A percentile compares a stretch with the other conserved stretches of the same genome.
These are phyloP conservation scores for Verticillium dahliae DNA, from an alignment of 2,329 filamentous ascomycete genomes.

Conservation along the genomic window DNA sequence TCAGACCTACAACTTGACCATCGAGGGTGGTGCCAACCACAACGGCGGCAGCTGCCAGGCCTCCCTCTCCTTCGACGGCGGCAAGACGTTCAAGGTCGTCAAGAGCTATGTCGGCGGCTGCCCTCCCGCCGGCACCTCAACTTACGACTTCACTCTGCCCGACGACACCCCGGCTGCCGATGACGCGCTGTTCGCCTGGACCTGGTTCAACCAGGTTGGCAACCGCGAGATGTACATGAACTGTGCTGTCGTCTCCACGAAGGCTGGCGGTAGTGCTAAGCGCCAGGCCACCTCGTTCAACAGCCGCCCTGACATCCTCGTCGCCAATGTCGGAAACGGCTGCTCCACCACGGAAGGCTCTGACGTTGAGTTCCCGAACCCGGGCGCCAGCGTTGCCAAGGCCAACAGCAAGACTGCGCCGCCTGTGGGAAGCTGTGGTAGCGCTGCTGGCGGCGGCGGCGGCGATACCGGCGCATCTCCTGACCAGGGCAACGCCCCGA, in stretches of 20 bases:
- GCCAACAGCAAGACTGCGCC: constrained; percentile 26
- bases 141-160: constrained; percentile 62
- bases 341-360: constrained; percentile 52
- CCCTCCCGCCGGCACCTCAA: constrained; percentile 35
- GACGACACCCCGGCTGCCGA: constrained; percentile 46
- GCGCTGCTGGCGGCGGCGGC: constrained; percentile 17
- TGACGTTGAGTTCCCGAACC: constrained; percentile 59
- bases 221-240: constrained; percentile 88
- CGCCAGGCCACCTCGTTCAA: constrained; percentile 30
- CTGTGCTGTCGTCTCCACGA: constrained; percentile 65
- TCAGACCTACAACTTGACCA: constrained; percentile 53
- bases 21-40: constrained; percentile 58
- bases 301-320: constrained; percentile 60
- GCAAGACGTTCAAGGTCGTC: constrained; percentile 62
- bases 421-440: constrained; percentile 28
- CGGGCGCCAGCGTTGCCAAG: constrained; percentile 48
- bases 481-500: background rate
- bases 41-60: constrained; percentile 72
- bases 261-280: constrained; percentile 25
- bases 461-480: constrained; percentile 17
- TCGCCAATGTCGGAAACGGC: constrained; percentile 58
- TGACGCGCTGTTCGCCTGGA: constrained; percentile 67
- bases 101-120: constrained; percentile 51
- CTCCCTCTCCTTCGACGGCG: constrained; percentile 66
- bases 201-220: constrained; percentile 69